These are phyloP conservation scores for Alternaria brassicae DNA, from an alignment of 2,329 filamentous ascomycete species.

Conservation along the genomic window DNA sequence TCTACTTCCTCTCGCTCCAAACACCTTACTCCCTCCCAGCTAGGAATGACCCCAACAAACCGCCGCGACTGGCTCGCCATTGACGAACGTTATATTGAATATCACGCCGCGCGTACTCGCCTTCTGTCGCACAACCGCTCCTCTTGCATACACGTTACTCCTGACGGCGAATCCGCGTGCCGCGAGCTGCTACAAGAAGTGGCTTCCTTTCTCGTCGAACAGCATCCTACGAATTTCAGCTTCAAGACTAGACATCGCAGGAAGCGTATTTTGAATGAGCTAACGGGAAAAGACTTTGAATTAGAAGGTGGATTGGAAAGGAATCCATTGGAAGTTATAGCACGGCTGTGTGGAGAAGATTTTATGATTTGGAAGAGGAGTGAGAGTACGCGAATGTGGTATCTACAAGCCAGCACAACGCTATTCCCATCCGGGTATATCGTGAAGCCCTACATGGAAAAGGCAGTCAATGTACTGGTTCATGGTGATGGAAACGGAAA, in stretches of 20 bases:
- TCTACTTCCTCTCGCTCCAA: not conserved
- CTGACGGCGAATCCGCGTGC: slow-evolving; percentile 55
- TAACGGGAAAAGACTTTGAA: slow-evolving; percentile 54
- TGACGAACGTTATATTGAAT: slow-evolving; percentile 55
- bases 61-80: slow-evolving; percentile 58
- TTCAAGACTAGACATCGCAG: slow-evolving; percentile 16
- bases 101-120: slow-evolving; percentile 52
- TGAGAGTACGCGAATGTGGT: slow-evolving; percentile 56
- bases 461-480: slow-evolving; percentile 54
- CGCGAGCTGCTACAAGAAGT: slow-evolving; percentile 58
- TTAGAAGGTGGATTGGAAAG: slow-evolving; percentile 34
- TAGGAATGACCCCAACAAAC: slow-evolving; percentile 58
- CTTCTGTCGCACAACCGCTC: slow-evolving; percentile 50
- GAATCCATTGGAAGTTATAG: slow-evolving; percentile 59
- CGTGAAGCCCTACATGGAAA: slow-evolving; percentile 58
- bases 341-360: slow-evolving; percentile 60
- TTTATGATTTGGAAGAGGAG: slow-evolving; percentile 58
- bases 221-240: slow-evolving; percentile 55
- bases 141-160: slow-evolving; percentile 56
- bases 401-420: slow-evolving; percentile 60
- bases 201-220: slow-evolving; percentile 53
- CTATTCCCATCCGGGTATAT: slow-evolving; percentile 63
- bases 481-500: slow-evolving; percentile 52
- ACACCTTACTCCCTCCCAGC: not conserved
- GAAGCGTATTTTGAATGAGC: slow-evolving; percentile 50